These are phyloP conservation scores for Fusarium verrucosum DNA, from an alignment of 2,329 filamentous ascomycete species.

Conservation along the genomic window DNA sequence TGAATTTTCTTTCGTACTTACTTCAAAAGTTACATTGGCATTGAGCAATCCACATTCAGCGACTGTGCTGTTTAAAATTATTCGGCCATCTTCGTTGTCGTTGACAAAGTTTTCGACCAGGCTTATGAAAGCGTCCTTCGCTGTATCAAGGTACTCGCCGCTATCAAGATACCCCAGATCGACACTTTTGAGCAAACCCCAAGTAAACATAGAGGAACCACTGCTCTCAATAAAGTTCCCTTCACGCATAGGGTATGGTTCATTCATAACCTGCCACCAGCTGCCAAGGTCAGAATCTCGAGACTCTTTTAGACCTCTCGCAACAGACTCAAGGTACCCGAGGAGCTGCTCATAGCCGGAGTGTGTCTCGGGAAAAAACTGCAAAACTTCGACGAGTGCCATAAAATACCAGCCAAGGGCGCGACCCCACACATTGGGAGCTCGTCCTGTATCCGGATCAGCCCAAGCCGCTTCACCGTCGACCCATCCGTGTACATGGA, in stretches of 20 bases:
- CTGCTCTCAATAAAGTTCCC: constrained; percentile 69
- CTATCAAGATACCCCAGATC: constrained; percentile 31
- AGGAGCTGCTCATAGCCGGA: constrained; percentile 47
- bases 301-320: constrained; percentile 51
- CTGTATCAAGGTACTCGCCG: constrained; percentile 7
- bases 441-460: constrained; percentile 56
- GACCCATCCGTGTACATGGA: constrained; percentile 64
- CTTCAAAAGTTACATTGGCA: constrained; percentile 58
- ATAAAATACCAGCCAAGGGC: constrained; percentile 62
- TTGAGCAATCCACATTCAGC: constrained; percentile 58
- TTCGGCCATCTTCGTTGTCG: constrained; percentile 53
- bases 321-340: constrained; percentile 51
- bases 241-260: constrained; percentile 53
- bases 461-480: constrained; percentile 59
- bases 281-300: constrained; percentile 55
- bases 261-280: constrained; percentile 68
- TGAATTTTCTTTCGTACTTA: constrained; percentile 40
- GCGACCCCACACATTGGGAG: constrained; percentile 61
- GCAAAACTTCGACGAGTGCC: constrained; percentile 58
- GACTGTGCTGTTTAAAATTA: constrained; percentile 60
- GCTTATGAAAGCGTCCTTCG: constrained; percentile 33
- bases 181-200: constrained; percentile 56
- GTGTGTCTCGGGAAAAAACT: constrained; percentile 51
- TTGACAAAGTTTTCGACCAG: constrained; percentile 56
- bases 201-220: constrained; percentile 65